Conservation (phyloP, 805 yeast species). For the Metschnikowia kunwiensis region DNA sequence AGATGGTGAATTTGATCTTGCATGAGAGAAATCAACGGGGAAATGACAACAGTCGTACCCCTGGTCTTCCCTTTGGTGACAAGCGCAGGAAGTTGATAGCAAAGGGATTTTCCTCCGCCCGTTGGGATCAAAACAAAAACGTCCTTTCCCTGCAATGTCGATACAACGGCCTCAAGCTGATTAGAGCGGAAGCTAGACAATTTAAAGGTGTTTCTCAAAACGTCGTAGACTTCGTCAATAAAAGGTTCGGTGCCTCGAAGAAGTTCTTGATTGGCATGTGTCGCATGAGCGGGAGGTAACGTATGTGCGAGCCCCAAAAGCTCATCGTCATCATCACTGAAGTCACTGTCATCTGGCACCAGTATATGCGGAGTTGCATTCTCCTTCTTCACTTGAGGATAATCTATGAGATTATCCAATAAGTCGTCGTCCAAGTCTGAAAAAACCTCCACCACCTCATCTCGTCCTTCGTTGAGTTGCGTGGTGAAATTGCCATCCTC, state of each 20-base stretch:
- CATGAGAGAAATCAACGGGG: constrained; percentile 94
- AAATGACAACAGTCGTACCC: constrained; percentile 88
- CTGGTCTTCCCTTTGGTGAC: constrained; percentile 67
- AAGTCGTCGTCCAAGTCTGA: constrained; percentile 30
- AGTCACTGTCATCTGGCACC: constrained; percentile 18
- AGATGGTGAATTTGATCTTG: constrained; percentile 93
- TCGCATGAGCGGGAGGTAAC: background rate
- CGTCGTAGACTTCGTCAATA: constrained; percentile 63
- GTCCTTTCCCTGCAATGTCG: constrained; percentile 73
- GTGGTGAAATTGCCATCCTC: constrained; percentile 26
- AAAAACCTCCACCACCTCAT: constrained; percentile 35
- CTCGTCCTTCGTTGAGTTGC: constrained; percentile 42
- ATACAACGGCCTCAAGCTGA: constrained; percentile 82
- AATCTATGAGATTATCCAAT: constrained; percentile 12
- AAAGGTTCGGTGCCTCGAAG: constrained; percentile 42
- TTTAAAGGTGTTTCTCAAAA: constrained; percentile 58
- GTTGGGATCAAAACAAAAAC: constrained; percentile 97
- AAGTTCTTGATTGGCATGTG: constrained; percentile 1
- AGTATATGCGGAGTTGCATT: constrained; percentile 1
- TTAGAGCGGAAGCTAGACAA: constrained; percentile 69
- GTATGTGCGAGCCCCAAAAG: constrained; percentile 15
- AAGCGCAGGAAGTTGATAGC: constrained; percentile 93
- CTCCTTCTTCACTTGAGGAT: constrained; percentile 13
- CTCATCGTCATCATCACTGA: constrained; percentile 37
- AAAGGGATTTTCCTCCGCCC: constrained; percentile 96